Evolutionary conservation across 2,329 filamentous ascomycete genomes (phyloP).

Genomic region (Graphium sp.): DNA sequence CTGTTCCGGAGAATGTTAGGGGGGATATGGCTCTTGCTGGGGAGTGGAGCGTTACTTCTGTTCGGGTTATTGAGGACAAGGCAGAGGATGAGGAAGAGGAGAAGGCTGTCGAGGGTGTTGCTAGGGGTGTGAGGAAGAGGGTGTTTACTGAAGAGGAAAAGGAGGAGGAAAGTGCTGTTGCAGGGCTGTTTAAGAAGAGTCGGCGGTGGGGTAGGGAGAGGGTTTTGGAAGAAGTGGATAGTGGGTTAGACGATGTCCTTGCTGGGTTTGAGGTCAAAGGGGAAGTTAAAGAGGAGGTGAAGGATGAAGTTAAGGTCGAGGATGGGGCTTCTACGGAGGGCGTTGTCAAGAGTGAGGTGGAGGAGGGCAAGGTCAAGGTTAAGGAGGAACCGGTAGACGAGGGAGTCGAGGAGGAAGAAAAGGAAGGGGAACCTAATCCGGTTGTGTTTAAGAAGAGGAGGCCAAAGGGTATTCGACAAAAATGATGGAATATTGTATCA

Average conservation of each 20-base stretch:
- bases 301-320: constrained; percentile 12
- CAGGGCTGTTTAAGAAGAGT: constrained; percentile 42
- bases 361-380: constrained; percentile 10
- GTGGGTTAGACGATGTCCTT: constrained; percentile 46
- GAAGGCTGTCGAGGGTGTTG: constrained; percentile 25
- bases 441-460: constrained; percentile 73
- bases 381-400: constrained; percentile 17
- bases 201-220: constrained; percentile 34
- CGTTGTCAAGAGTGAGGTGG: constrained; percentile 11
- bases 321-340: constrained; percentile 3
- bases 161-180: constrained; percentile 42
- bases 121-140: constrained; percentile 45
- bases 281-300: constrained; percentile 7
- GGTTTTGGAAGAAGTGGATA: constrained; percentile 26
- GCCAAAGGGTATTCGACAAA: constrained; percentile 45
- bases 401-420: constrained; percentile 16
- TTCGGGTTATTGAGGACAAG: constrained; percentile 35
- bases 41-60: constrained; percentile 64
- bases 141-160: constrained; percentile 41
- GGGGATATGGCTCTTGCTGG: constrained; percentile 75
- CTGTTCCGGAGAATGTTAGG: constrained; percentile 62
- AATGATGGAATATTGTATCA: constrained; percentile 17
- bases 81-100: constrained; percentile 22
- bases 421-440: constrained; percentile 18
- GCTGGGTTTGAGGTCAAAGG: constrained; percentile 9